These are phyloP conservation scores for Puccinia horiana DNA, from an alignment of 1,284 basidiomycete genomes.

Conservation along the genomic window DNA sequence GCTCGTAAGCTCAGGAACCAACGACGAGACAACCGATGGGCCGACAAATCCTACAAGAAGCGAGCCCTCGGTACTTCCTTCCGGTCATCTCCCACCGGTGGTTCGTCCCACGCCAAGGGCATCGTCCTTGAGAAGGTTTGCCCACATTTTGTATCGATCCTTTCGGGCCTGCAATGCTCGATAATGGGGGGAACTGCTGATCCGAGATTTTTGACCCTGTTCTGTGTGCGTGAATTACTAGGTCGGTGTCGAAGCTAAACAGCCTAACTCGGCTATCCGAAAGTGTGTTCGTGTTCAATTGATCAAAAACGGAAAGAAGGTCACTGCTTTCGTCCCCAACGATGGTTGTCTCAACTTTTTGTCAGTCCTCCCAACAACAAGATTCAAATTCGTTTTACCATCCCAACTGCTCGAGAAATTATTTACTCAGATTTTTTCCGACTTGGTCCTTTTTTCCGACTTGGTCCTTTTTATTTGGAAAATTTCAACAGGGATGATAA, in stretches of 20 bases:
- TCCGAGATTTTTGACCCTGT: not conserved
- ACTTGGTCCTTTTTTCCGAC: slow-evolving; percentile 41
- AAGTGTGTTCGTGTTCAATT: slow-evolving; percentile 99
- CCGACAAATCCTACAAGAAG: slow-evolving; percentile 99
- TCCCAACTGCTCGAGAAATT: not conserved
- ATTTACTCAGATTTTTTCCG: not conserved
- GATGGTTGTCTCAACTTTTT: slow-evolving; percentile 97
- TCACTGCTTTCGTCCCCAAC: slow-evolving; percentile 82
- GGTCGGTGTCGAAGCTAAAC: slow-evolving; percentile 77
- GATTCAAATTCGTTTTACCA: no score
- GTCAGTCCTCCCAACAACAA: slow-evolving; percentile 6
- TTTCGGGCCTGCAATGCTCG: not conserved
- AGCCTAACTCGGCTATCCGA: slow-evolving; percentile 99
- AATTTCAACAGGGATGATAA: slow-evolving; percentile 42
- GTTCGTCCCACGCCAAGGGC: slow-evolving; percentile 99
- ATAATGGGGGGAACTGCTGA: no score
- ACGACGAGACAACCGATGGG: slow-evolving; percentile 97
- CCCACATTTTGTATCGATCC: not conserved
- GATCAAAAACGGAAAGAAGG: slow-evolving; percentile 99
- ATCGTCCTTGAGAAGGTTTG: slow-evolving; percentile 98
- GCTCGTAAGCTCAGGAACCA: slow-evolving; percentile 95
- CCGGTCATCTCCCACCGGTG: slow-evolving; percentile 99
- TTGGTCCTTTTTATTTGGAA: not conserved
- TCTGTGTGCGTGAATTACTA: not conserved
- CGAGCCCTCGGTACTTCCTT: slow-evolving; percentile 99